Evolutionary conservation across 495 filamentous ascomycete genomes (phyloP), one percentile per base, ranked within the genome.

Genomic region (Corynascus novoguineensis): DNA sequence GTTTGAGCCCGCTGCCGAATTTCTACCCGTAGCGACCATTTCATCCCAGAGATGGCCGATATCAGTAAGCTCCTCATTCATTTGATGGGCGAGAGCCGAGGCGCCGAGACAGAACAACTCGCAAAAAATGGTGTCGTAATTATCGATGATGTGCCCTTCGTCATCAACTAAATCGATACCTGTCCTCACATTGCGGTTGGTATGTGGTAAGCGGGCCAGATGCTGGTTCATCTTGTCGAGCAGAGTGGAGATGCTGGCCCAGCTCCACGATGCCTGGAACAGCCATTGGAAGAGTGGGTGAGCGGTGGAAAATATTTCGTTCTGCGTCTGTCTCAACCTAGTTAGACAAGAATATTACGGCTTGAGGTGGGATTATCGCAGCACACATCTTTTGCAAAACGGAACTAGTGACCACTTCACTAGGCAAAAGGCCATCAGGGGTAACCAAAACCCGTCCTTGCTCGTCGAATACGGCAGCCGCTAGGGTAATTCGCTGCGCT

Each of bases 251-350:
- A 96, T 75, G 22, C 79, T 76, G 7, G 69, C 64, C 91, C 91
- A 96, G 66, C 89, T 82, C 22, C 84, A 80, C 34, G 86, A 86
- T 12, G 88, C 87, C 53, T 87, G 81, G 66, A 88, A 95, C 45
- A 90, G 81, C 91, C 91, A 96, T 28, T 90, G 83, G 68, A 93
- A 96, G 11, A 89, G 83, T 3, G 87, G 83, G 64, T 96, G 90
- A 14, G 80, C 80, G 38, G 85, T 83, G 32, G 83, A 83, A 61
- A 96, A 90, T 28, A 83, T 79, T 49, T 95, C 89, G 51, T 88
- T 81, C 58, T 87, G 86, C 3, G 82, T 84, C 80, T 64, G 14
- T 11, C 17, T 21, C 3, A 3, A 85, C 62, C 49, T 50, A 19
- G 45, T 4, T 21, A 29, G 24, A 25, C 17, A 27, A 15, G n/a